Conservation (phyloP, 306 rosid genomes). For the Dalbergia cochinchinensis region DNA sequence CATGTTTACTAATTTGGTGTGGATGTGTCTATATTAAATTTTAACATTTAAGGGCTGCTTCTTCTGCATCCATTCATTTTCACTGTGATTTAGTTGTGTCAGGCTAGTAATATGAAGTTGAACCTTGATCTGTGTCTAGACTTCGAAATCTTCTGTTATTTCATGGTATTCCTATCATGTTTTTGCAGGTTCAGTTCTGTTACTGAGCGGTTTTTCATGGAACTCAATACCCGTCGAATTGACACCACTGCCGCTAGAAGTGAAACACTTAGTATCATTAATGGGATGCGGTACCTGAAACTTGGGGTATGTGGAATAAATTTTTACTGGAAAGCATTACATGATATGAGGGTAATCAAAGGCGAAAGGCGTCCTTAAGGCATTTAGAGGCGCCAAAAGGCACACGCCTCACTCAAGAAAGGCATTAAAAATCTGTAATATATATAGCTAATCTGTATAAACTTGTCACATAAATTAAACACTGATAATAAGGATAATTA, state of each 20-base stretch:
- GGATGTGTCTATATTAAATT: slow-evolving; percentile 23
- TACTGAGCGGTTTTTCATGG: slow-evolving; percentile 99
- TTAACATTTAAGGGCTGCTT: slow-evolving; percentile 32
- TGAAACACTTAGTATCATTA: slow-evolving; percentile 94
- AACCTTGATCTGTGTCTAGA: slow-evolving; percentile 14
- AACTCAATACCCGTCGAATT: slow-evolving; percentile 88
- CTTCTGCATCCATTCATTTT: slow-evolving; percentile 29
- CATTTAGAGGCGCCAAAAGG: no score
- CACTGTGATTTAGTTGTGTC: slow-evolving; percentile 36
- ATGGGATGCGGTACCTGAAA: slow-evolving; percentile 99
- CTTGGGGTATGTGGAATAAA: slow-evolving; percentile 81
- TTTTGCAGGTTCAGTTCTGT: slow-evolving; percentile 93
- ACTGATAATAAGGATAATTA: no score
- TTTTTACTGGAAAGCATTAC: slow-evolving; percentile 43
- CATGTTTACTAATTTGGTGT: slow-evolving; percentile 26
- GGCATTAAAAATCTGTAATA: no score
- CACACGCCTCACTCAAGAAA: no score
- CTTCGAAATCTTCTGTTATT: slow-evolving; percentile 5
- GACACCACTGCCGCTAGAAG: slow-evolving; percentile 94
- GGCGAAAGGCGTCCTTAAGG: no score
- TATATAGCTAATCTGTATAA: no score
- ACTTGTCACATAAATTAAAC: no score
- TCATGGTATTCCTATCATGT: slow-evolving; percentile 40
- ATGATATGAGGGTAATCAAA: background rate
- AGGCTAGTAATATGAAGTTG: slow-evolving; percentile 27